Evolutionary conservation across 2,329 filamentous ascomycete genomes (phyloP).

Genomic region (Monilinia laxa): DNA sequence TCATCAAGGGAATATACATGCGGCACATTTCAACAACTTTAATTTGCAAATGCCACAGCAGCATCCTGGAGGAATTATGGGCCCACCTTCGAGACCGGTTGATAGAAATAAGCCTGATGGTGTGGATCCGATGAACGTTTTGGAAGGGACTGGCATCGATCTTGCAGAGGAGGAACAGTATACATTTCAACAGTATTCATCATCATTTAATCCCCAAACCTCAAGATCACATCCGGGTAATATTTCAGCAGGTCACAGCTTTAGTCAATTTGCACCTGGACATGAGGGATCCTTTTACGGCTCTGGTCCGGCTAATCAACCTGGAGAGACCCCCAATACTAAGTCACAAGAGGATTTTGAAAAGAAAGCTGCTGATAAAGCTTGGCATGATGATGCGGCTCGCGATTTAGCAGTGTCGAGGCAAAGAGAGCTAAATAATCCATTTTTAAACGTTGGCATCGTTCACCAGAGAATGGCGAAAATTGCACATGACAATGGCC

Average conservation of each 20-base stretch:
- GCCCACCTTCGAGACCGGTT: slow-evolving; percentile 58
- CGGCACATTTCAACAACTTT: slow-evolving; percentile 24
- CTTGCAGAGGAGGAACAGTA: slow-evolving; percentile 83
- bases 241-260: slow-evolving; percentile 47
- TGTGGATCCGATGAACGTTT: slow-evolving; percentile 77
- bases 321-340: slow-evolving; percentile 47
- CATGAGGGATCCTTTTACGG: slow-evolving; percentile 61
- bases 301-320: slow-evolving; percentile 64
- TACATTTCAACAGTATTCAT: slow-evolving; percentile 65
- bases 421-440: slow-evolving; percentile 58
- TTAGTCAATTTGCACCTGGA: slow-evolving; percentile 55
- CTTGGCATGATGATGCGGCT: slow-evolving; percentile 65
- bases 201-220: slow-evolving; percentile 48
- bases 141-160: slow-evolving; percentile 84
- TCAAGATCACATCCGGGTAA: slow-evolving; percentile 45
- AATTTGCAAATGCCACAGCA: slow-evolving; percentile 42
- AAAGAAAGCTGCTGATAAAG: slow-evolving; percentile 62
- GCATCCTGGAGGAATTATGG: slow-evolving; percentile 50
- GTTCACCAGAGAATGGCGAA: slow-evolving; percentile 51
- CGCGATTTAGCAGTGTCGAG: slow-evolving; percentile 53
- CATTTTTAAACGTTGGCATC: slow-evolving; percentile 44
- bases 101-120: slow-evolving; percentile 58
- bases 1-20: slow-evolving; percentile 21
- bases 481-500: slow-evolving; percentile 57
- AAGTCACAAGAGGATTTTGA: slow-evolving; percentile 62